Conservation (phyloP, 192 early-diverging fungal genomes). For the Coemansia sp. region DNA sequence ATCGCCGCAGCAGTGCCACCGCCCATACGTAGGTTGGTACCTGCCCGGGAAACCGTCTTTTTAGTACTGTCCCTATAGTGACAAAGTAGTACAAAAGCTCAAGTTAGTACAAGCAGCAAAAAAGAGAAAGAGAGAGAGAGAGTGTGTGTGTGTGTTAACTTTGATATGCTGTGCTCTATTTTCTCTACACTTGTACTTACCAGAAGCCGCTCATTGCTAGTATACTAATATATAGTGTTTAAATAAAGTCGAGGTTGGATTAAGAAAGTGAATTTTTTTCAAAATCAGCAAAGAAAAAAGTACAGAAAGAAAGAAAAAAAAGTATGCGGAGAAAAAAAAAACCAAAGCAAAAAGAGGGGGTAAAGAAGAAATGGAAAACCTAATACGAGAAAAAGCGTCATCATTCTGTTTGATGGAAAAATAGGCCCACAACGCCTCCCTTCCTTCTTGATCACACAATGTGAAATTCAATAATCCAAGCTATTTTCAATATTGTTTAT, state of each 20-base stretch:
- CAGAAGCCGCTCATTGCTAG: constrained; percentile 7
- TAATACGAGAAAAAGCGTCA: no score
- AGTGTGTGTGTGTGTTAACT: no score
- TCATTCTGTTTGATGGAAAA: no score
- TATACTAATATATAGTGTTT: no score
- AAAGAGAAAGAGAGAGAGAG: not conserved
- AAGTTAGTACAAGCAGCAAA: not conserved
- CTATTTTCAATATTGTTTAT: not conserved
- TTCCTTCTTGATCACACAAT: no score
- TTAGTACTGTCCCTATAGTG: constrained; percentile 46
- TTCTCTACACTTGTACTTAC: not conserved
- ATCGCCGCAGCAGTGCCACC: constrained; percentile 7
- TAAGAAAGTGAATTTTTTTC: not conserved
- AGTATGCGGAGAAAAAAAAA: not conserved
- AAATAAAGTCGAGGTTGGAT: not conserved
- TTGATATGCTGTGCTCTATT: not conserved
- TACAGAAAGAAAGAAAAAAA: not conserved
- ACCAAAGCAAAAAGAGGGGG: no score
- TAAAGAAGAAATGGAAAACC: no score
- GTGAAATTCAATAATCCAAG: not conserved
- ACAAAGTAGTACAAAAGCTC: constrained; percentile 1
- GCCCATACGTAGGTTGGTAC: constrained; percentile 26
- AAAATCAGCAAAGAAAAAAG: not conserved
- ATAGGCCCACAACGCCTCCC: no score
- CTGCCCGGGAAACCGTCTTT: constrained; percentile 29